Conservation (phyloP, 1,139 yeast genomes). For the Yamadazyma blattariae region DNA sequence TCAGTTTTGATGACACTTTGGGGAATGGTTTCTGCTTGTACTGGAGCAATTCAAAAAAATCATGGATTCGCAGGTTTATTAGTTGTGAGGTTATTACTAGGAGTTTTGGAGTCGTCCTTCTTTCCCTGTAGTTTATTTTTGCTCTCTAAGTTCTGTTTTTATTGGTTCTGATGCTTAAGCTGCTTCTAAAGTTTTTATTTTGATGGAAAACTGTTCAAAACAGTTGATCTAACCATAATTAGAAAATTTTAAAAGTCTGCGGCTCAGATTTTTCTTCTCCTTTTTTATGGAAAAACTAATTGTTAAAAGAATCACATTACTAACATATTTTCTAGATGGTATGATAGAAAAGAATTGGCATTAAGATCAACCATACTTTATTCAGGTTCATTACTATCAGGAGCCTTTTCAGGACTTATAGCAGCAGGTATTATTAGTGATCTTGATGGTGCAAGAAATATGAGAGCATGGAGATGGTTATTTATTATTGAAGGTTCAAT, state of each 20-base stretch:
- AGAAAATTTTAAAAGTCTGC: too few relatives aligned
- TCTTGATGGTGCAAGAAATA: constrained; percentile 36
- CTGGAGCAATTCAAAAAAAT: constrained; percentile 15
- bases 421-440: constrained; percentile 42
- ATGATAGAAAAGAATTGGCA: constrained; percentile 45
- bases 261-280: too few relatives aligned
- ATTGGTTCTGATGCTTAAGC: too few relatives aligned
- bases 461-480: constrained; percentile 69
- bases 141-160: too few relatives aligned
- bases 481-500: constrained; percentile 72
- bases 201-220: too few relatives aligned
- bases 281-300: too few relatives aligned
- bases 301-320: too few relatives aligned
- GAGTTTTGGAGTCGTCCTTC: constrained; percentile 58
- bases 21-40: constrained; percentile 51
- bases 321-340: constrained; percentile 50
- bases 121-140: constrained; percentile 52
- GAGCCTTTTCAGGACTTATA: constrained; percentile 80
- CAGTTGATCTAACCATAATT: too few relatives aligned
- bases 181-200: too few relatives aligned
- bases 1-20: constrained; percentile 49
- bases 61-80: constrained; percentile 41
- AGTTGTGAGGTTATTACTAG: constrained; percentile 49
- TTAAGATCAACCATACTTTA: constrained; percentile 57
- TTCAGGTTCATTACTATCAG: constrained; percentile 68